Conservation (phyloP, 345 rosid species). For the Xanthoceras sorbifolium region DNA sequence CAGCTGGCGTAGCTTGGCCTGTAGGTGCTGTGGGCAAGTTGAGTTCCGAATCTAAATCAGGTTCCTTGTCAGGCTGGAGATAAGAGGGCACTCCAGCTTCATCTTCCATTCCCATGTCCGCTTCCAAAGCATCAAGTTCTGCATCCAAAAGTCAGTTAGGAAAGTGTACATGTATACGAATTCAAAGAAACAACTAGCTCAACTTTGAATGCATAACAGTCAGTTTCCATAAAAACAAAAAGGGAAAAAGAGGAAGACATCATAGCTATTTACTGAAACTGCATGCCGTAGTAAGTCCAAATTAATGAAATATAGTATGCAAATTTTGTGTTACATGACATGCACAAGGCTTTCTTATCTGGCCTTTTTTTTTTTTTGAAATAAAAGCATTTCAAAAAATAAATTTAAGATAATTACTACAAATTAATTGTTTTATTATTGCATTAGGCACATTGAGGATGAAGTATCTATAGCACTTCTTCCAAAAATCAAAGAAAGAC, state of each 20-base stretch:
- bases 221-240: neutral
- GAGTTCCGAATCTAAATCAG: slow-evolving; percentile 70
- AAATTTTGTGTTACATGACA: neutral
- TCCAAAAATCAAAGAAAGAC: neutral
- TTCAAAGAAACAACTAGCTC: neutral
- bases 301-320: neutral
- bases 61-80: slow-evolving; percentile 90
- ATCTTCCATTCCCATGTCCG: slow-evolving; percentile 92
- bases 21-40: slow-evolving; percentile 84
- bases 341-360: neutral
- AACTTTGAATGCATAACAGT: neutral
- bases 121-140: slow-evolving; percentile 98
- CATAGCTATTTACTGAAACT: neutral
- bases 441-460: neutral
- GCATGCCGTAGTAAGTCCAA: neutral
- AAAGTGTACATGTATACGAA: neutral
- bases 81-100: slow-evolving; percentile 93
- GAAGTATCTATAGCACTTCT: neutral
- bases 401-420: neutral
- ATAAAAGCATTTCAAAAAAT: neutral
- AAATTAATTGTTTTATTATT: neutral
- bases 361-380: neutral
- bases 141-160: slow-evolving; percentile 27
- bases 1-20: slow-evolving; percentile 54
- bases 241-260: neutral